Conservation (phyloP, 192 early-diverging fungal genomes). For the Diversispora epigaea region DNA sequence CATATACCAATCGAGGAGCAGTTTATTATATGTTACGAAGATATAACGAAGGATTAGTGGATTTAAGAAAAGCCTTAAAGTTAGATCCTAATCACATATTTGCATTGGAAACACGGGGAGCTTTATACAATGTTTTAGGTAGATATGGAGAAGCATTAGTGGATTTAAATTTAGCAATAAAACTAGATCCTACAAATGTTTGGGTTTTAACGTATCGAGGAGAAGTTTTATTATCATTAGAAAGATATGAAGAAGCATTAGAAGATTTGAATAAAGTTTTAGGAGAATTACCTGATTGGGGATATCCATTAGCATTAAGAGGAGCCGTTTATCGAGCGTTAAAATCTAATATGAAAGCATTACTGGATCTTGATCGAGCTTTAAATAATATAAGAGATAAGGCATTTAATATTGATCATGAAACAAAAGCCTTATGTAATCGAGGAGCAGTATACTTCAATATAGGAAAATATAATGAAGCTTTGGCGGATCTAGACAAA, state of each 20-base stretch:
- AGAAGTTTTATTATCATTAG: neutral
- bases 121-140: constrained; percentile 4
- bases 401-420: constrained; percentile 12
- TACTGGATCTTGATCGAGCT: neutral
- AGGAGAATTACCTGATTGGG: neutral
- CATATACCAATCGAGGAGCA: constrained; percentile 7
- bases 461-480: constrained; percentile 18
- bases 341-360: constrained; percentile 2
- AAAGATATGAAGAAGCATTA: constrained; percentile 26
- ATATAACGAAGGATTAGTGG: constrained; percentile 3
- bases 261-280: constrained; percentile 10
- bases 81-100: constrained; percentile 12
- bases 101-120: constrained; percentile 11
- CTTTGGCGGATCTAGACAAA: constrained; percentile 8
- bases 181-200: neutral
- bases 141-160: constrained; percentile 2
- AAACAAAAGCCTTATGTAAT: constrained; percentile 23
- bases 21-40: constrained; percentile 3
- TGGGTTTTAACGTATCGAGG: constrained; percentile 22
- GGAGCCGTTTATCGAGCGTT: constrained; percentile 17
- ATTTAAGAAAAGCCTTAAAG: constrained; percentile 2
- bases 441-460: neutral
- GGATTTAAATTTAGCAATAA: neutral
- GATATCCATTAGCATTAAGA: constrained; percentile 11
- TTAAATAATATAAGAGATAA: neutral